Conservation (phyloP, 2,329 filamentous ascomycete genomes). For the Beauveria bassiana region DNA sequence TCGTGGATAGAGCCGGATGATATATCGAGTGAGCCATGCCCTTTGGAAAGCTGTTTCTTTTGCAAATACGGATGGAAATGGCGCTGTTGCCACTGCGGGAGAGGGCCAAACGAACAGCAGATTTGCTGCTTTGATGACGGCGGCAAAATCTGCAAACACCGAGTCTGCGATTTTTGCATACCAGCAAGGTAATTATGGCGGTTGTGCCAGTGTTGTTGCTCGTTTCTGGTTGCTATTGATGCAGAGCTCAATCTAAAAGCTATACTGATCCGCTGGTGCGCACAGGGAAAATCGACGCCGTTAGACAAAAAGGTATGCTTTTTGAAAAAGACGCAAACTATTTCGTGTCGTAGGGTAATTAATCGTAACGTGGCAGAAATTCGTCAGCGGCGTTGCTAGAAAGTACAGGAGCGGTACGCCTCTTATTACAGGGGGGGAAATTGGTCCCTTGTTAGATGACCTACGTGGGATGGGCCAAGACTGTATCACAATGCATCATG, state of each 20-base stretch:
- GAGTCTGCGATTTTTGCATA: slow-evolving; percentile 2
- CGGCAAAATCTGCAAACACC: not conserved
- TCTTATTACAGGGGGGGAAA: too few species aligned
- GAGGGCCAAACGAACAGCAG: not conserved
- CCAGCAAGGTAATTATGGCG: not conserved
- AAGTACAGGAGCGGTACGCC: too few species aligned
- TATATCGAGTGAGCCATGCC: not conserved
- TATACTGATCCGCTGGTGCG: not conserved
- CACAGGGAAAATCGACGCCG: not conserved
- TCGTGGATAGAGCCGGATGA: not conserved
- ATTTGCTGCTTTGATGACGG: not conserved
- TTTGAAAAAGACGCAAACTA: too few species aligned
- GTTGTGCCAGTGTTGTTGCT: not conserved
- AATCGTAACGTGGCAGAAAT: too few species aligned
- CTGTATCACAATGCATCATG: too few species aligned
- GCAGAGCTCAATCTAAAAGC: not conserved
- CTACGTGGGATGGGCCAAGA: too few species aligned
- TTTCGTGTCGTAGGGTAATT: too few species aligned
- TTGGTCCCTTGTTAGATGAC: too few species aligned
- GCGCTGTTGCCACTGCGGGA: slow-evolving; percentile 9
- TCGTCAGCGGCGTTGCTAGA: too few species aligned
- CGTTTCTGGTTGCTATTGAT: not conserved
- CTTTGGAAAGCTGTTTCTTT: not conserved
- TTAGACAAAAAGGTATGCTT: not conserved
- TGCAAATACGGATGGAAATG: slow-evolving; percentile 2